phyloP scores from a whole-genome alignment of 2,329 filamentous ascomycete genomes.

The Colletotrichum sp. region DNA sequence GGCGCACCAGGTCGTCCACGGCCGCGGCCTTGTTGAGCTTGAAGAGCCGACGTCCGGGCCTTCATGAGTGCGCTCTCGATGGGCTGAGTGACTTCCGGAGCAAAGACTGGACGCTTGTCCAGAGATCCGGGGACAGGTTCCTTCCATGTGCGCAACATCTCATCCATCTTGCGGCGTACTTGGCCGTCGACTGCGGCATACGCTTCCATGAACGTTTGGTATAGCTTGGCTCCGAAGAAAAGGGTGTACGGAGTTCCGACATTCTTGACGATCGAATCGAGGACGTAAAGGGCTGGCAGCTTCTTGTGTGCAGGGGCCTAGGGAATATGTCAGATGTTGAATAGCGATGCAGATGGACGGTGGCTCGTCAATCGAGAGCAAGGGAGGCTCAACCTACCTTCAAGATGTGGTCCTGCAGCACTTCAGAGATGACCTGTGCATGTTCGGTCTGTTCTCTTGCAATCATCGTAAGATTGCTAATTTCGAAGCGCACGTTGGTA shows the following conservation, averaged over 20 bases:
- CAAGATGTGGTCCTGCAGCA: conserved; percentile 90
- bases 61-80: conserved; percentile 96
- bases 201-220: conserved; percentile 94
- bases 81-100: conserved; percentile 81
- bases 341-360: neutral
- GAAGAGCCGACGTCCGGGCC: conserved; percentile 60
- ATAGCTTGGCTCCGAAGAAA: conserved; percentile 90
- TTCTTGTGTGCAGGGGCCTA: conserved; percentile 90
- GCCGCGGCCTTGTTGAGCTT: conserved; percentile 55
- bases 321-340: conserved; percentile 39
- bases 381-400: conserved; percentile 69
- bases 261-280: conserved; percentile 98
- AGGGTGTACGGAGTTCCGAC: conserved; percentile 97
- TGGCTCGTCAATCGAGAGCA: neutral
- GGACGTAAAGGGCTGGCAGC: conserved; percentile 92
- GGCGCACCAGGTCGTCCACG: conserved; percentile 43
- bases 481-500: conserved; percentile 91
- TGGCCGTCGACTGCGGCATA: conserved; percentile 86
- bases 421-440: conserved; percentile 89
- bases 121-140: conserved; percentile 93
- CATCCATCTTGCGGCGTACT: conserved; percentile 90
- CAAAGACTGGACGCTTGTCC: conserved; percentile 91
- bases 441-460: conserved; percentile 97
- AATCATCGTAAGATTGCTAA: conserved; percentile 96
- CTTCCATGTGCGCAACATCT: conserved; percentile 98